A percentile compares a stretch with the other conserved stretches of the same genome.
Evolutionary conservation across 345 rosid genomes (phyloP).

Genomic region (Brassica napus): Da-Ae NC_063436.1:20694501-20695000

Average conservation of each 20-base stretch:
- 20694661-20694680: conserved; percentile 1
- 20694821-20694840: not conserved
- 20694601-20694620: conserved; percentile 6
- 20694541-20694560: conserved; percentile 52
- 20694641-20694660: not conserved
- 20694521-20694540: conserved; percentile 94
- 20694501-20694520: conserved; percentile 93
- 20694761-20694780: not conserved
- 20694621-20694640: conserved; percentile 13
- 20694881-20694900: not conserved
- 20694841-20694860: not conserved
- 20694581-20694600: not conserved
- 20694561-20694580: not conserved
- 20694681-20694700: not conserved
- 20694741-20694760: not conserved
- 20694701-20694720: conserved; percentile 16
- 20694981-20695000: not conserved
- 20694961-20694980: not conserved
- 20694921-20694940: not conserved
- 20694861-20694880: not conserved
- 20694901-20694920: not conserved
- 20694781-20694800: not conserved
- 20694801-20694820: not conserved
- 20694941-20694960: not conserved
- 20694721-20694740: not conserved